Conservation (phyloP, 2,329 filamentous ascomycete genomes). For the Fusarium aywerte region DNA sequence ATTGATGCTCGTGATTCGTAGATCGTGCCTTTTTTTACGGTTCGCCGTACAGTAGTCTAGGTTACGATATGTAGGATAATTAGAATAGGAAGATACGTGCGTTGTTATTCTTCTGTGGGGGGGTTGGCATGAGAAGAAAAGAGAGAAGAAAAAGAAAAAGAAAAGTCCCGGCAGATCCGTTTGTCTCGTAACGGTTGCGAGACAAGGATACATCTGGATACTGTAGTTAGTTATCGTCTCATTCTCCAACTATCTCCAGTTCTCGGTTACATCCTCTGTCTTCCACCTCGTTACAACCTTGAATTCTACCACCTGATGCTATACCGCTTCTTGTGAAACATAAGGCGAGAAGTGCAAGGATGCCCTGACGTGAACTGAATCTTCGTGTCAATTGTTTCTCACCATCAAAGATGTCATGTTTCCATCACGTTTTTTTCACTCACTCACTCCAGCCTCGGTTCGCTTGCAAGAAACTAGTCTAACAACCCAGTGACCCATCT, state of each 20-base stretch:
- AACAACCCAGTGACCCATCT: constrained; percentile 2
- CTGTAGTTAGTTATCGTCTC: background rate
- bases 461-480: constrained; percentile 16
- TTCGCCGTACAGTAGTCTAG: constrained; percentile 10
- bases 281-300: background rate
- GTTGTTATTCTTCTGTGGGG: constrained; percentile 16
- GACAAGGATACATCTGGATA: background rate
- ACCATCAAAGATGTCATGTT: constrained; percentile 28
- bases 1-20: background rate
- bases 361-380: constrained; percentile 9
- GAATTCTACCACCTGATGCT: background rate
- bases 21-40: constrained; percentile 14
- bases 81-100: background rate
- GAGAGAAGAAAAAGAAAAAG: background rate
- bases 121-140: background rate
- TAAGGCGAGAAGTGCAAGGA: constrained; percentile 7
- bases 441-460: background rate
- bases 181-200: background rate
- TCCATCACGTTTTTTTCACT: constrained; percentile 10
- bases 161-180: background rate
- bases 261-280: background rate
- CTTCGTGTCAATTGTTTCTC: background rate
- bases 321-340: constrained; percentile 7
- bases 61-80: background rate
- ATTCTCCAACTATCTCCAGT: constrained; percentile 1